phyloP scores from a whole-genome alignment of 352 stramenopile species.

The Phytophthora hybrid region DNA sequence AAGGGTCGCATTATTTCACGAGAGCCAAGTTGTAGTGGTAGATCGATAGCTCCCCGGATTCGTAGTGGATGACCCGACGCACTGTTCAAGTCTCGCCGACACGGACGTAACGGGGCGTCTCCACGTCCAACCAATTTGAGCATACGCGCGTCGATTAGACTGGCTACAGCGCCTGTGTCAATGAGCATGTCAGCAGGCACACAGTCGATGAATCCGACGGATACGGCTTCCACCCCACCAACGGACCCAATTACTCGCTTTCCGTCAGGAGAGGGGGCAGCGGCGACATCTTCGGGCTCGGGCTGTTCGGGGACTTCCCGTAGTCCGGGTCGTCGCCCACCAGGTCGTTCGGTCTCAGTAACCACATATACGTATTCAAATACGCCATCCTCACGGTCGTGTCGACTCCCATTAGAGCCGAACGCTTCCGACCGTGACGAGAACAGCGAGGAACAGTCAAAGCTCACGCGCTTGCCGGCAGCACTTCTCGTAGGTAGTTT shows the following conservation, averaged over 20 bases:
- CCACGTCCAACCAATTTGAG: not conserved
- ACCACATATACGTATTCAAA: not conserved
- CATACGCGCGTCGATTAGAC: not conserved
- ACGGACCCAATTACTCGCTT: constrained; percentile 4
- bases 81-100: not conserved
- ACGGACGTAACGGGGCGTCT: not conserved
- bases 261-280: not conserved
- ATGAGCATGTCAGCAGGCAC: not conserved
- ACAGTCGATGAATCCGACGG: not conserved
- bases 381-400: not conserved
- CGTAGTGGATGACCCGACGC: not conserved
- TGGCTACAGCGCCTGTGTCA: constrained; percentile 7
- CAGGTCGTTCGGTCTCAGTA: not conserved
- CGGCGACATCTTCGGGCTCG: not conserved
- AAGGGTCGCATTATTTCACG: too few species aligned
- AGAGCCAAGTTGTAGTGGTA: not conserved
- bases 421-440: not conserved
- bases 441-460: not conserved
- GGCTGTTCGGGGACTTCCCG: not conserved
- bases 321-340: not conserved
- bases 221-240: not conserved
- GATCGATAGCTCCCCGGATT: not conserved
- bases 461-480: not conserved
- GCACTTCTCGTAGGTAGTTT: not conserved
- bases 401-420: too few species aligned